Evolutionary conservation across 2,329 filamentous ascomycete species (phyloP).

Genomic region (Zalaria sp.): DNA sequence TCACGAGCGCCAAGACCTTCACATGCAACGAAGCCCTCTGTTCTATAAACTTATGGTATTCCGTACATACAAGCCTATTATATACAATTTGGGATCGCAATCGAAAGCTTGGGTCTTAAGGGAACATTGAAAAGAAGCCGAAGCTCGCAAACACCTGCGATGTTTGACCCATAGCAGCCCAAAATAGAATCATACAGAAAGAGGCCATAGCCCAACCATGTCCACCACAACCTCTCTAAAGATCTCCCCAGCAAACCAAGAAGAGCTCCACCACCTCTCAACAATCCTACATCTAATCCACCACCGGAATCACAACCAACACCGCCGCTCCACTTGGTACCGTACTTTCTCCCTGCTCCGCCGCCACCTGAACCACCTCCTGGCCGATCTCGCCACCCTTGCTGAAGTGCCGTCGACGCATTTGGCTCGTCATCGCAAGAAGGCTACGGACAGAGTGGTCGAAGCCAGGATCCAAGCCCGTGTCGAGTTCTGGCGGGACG

Average conservation of each 20-base stretch:
- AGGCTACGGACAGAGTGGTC: constrained; percentile 9
- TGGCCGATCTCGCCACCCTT: constrained; percentile 16
- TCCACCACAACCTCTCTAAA: not conserved
- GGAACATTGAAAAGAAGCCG: no score
- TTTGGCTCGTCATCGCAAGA: constrained; percentile 13
- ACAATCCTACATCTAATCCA: constrained; percentile 57
- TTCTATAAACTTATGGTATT: no score
- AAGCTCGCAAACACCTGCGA: no score
- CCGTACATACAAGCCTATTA: no score
- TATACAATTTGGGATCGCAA: no score
- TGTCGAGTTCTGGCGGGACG: constrained; percentile 25
- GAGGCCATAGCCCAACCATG: no score
- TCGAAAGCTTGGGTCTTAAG: no score
- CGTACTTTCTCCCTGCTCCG: constrained; percentile 57
- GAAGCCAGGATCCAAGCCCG: constrained; percentile 13
- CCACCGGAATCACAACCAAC: constrained; percentile 85
- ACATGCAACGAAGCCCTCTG: no score
- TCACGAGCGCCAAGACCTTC: not conserved
- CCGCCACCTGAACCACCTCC: constrained; percentile 46
- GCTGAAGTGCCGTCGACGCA: constrained; percentile 13
- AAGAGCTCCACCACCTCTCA: constrained; percentile 21
- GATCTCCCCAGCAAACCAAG: not conserved
- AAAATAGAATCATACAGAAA: no score
- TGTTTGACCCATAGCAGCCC: no score
- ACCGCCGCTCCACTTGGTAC: constrained; percentile 73